These are phyloP conservation scores for Stipa capillata DNA, from an alignment of 176 grass and related monocot species.

Conservation along the genomic window DNA sequence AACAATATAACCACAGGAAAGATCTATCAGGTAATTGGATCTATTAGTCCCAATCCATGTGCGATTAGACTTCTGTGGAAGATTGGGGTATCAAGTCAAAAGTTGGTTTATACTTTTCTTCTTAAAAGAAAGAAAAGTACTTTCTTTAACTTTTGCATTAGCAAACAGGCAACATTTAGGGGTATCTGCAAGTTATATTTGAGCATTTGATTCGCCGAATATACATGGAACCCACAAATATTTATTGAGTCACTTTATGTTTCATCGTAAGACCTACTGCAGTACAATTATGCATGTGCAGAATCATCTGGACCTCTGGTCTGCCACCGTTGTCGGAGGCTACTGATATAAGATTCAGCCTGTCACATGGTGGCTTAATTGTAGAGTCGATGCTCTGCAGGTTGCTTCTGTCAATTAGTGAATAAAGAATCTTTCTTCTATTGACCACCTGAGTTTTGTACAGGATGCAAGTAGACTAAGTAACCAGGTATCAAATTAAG, in stretches of 20 bases:
- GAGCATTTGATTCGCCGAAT: slow-evolving; percentile 27
- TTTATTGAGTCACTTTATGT: slow-evolving; percentile 37
- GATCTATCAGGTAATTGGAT: slow-evolving; percentile 75
- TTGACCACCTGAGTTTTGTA: slow-evolving; percentile 30
- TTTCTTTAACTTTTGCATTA: slow-evolving; percentile 8
- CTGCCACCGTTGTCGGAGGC: slow-evolving; percentile 39
- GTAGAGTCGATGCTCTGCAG: slow-evolving; percentile 24
- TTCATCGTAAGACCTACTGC: slow-evolving; percentile 49
- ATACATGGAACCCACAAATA: slow-evolving; percentile 44
- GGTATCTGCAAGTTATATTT: slow-evolving; percentile 21
- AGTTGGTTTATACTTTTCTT: neutral
- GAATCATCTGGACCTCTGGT: slow-evolving; percentile 37
- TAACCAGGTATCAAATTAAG: slow-evolving; percentile 15
- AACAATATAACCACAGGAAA: slow-evolving; percentile 99
- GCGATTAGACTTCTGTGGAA: neutral
- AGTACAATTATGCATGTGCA: slow-evolving; percentile 45
- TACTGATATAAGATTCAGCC: slow-evolving; percentile 28
- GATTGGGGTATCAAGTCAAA: slow-evolving; percentile 28
- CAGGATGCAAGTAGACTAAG: slow-evolving; percentile 17
- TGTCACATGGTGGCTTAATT: slow-evolving; percentile 48
- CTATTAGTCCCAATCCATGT: slow-evolving; percentile 18
- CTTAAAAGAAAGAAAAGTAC: neutral
- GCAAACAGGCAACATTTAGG: neutral
- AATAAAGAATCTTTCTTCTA: slow-evolving; percentile 29
- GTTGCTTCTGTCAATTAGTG: slow-evolving; percentile 20